Percentiles rank a stretch among this genome's conserved stretches.
phyloP scores from a whole-genome alignment of 805 yeast species.

The Kockiozyma suomiensis region DNA sequence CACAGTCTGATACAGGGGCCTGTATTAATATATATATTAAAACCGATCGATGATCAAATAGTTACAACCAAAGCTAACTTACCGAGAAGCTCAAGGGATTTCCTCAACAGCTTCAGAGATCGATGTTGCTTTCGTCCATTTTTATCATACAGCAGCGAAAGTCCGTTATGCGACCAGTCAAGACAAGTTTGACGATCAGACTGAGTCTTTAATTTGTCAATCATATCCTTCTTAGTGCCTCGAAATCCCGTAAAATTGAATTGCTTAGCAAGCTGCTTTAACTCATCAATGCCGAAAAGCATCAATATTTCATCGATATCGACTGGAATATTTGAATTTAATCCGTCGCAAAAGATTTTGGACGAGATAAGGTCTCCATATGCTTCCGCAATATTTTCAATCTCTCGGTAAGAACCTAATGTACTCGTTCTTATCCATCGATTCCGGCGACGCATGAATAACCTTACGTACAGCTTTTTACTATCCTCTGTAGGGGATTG shows the following conservation, averaged over 20 bases:
- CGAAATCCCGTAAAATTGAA: conserved; percentile 7
- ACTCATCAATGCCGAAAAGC: conserved; percentile 25
- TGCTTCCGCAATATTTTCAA: conserved; percentile 15
- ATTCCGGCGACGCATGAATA: conserved; percentile 27
- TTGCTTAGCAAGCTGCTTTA: conserved; percentile 18
- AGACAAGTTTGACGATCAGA: conserved; percentile 25
- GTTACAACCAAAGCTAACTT: not conserved
- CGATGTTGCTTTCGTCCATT: conserved; percentile 10
- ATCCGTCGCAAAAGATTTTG: not conserved
- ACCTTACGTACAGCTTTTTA: conserved; percentile 28
- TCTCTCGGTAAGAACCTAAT: conserved; percentile 23
- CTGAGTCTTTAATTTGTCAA: conserved; percentile 9
- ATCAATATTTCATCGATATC: conserved; percentile 19
- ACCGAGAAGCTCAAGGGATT: conserved; percentile 19
- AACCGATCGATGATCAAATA: not conserved
- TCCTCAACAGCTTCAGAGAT: conserved; percentile 1
- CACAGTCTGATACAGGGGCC: conserved; percentile 27
- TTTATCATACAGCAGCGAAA: conserved; percentile 19
- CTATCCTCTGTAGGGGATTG: conserved; percentile 14
- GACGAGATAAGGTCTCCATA: conserved; percentile 7
- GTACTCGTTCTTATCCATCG: conserved; percentile 26
- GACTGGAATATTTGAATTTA: not conserved
- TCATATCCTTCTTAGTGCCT: conserved; percentile 22
- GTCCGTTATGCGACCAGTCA: conserved; percentile 1
- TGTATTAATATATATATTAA: too few species aligned